Base-by-base conservation (phyloP, 495 filamentous ascomycete species). In the Trichoderma orchidacearum region DNA sequence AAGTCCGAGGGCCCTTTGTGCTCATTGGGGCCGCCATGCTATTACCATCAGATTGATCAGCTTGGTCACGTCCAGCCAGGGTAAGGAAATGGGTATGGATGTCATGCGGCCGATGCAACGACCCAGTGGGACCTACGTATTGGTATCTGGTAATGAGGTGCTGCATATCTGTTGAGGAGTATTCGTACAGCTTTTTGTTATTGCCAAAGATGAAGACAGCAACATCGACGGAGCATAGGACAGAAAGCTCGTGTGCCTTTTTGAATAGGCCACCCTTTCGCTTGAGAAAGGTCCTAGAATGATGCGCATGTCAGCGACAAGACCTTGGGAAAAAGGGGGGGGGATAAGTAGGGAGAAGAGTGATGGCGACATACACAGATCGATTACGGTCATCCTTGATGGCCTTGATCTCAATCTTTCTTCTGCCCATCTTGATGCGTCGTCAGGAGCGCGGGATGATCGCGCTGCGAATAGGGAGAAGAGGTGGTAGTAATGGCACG, bases 371-470 rank as follows among this genome's bases (percentile, higher is more conserved):
- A 76, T 88, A 96, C 92, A 96, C 93, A 61, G 92, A 96, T 67
- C 93, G 90, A 68, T 98, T 98, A 66, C 93, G 82, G 70, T 98
- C 93, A 83, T 98, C 93, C 75, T 95, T 96, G 79, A 98, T 98
- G 56, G 94, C 87, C 76, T 97, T 97, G 80, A 98, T 98, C 75
- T 96, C 93, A 69, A 98, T 98, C 85, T 84, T 84, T 76, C 81
- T 79, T 63, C 81, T 74, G 61, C 81, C 81, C 81, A 84, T 84
- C 31, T 25, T 48, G 41, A 27, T 25, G n/a, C 18, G 28, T n/a
- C 3, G 45, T 17, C 28, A 2, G 29, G 15, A 21, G 41, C 17
- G 34, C 41, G 11, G 21, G 55, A 29, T 8, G 38, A 29, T 36
- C 35, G 48, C 45, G 48, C 17, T 54, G 32, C n/a, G n/a, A n/a